Evolutionary conservation across 108 stramenopile species (phyloP).

Genomic region (Skeletonema grethae): DNA sequence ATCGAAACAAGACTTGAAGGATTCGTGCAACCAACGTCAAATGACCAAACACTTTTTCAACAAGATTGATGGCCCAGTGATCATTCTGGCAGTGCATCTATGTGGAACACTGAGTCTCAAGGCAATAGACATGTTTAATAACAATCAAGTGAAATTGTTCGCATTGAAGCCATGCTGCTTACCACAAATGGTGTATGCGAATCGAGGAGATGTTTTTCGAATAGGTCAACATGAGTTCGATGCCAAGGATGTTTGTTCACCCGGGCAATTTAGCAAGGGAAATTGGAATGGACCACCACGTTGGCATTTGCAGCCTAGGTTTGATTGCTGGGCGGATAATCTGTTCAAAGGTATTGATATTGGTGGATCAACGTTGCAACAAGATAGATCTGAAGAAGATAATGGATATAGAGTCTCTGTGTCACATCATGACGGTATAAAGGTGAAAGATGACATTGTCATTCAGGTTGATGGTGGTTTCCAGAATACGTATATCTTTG

Average conservation of each 20-base stretch:
- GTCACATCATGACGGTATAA: not conserved
- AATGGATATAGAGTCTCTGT: not conserved
- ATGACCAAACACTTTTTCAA: conserved; percentile 28
- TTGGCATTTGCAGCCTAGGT: conserved; percentile 17
- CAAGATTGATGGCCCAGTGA: conserved; percentile 27
- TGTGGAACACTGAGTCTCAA: conserved; percentile 56
- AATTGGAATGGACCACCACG: conserved; percentile 56
- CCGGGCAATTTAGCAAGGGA: conserved; percentile 46
- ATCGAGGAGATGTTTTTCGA: conserved; percentile 40
- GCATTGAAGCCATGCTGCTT: conserved; percentile 62
- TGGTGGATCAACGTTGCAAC: not conserved
- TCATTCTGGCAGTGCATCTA: conserved; percentile 55
- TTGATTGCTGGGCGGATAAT: conserved; percentile 43
- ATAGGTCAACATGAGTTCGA: conserved; percentile 46
- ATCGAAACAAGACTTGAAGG: conserved; percentile 57
- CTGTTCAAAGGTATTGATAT: conserved; percentile 39
- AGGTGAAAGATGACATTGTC: not conserved
- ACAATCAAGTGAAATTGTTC: conserved; percentile 37
- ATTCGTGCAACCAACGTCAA: conserved; percentile 15
- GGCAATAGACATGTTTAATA: conserved; percentile 57
- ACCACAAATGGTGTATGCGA: conserved; percentile 52
- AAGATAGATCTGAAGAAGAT: not conserved
- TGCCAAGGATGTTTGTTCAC: conserved; percentile 44
- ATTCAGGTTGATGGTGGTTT: conserved; percentile 39
- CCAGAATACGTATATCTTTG: conserved; percentile 63